Conservation (phyloP, 2,329 filamentous ascomycete genomes). For the Ophiostoma perfectum region DNA sequence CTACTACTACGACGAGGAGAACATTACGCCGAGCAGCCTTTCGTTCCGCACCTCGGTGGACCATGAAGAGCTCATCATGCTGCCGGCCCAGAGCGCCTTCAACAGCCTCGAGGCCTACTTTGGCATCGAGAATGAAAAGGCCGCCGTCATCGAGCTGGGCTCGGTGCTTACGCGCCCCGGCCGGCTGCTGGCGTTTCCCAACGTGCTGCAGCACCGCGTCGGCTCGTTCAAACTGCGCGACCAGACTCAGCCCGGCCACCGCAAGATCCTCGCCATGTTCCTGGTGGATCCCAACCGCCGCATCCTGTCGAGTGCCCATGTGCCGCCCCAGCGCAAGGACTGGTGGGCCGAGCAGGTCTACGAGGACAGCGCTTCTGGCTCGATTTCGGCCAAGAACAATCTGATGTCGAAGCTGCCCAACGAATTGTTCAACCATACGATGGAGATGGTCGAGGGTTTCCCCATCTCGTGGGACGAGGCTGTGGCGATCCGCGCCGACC, state of each 20-base stretch:
- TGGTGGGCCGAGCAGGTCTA: conserved; percentile 33
- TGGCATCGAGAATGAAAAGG: conserved; percentile 27
- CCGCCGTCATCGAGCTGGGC: conserved; percentile 39
- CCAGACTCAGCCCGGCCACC: conserved; percentile 46
- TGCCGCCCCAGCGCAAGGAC: conserved; percentile 37
- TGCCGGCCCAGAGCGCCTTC: conserved; percentile 21
- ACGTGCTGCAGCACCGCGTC: conserved; percentile 45
- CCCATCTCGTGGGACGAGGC: conserved; percentile 31
- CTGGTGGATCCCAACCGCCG: conserved; percentile 51
- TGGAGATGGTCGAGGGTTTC: conserved; percentile 27
- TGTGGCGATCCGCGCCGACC: conserved; percentile 22
- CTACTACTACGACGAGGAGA: conserved; percentile 50
- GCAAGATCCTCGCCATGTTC: conserved; percentile 53
- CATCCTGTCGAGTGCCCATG: conserved; percentile 42
- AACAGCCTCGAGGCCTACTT: conserved; percentile 25
- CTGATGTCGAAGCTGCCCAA: conserved; percentile 22
- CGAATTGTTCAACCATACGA: conserved; percentile 30
- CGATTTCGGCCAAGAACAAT: neutral
- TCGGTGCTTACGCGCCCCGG: conserved; percentile 38
- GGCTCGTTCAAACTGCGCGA: conserved; percentile 47
- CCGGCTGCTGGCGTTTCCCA: conserved; percentile 43
- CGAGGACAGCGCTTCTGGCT: neutral
- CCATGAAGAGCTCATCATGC: conserved; percentile 18
- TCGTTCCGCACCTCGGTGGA: conserved; percentile 37
- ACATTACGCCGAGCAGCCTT: conserved; percentile 42